A percentile compares a stretch with the other conserved stretches of the same genome.
phyloP scores from a whole-genome alignment of 192 early-diverging fungal genomes.

The Coemansia sp. region DNA sequence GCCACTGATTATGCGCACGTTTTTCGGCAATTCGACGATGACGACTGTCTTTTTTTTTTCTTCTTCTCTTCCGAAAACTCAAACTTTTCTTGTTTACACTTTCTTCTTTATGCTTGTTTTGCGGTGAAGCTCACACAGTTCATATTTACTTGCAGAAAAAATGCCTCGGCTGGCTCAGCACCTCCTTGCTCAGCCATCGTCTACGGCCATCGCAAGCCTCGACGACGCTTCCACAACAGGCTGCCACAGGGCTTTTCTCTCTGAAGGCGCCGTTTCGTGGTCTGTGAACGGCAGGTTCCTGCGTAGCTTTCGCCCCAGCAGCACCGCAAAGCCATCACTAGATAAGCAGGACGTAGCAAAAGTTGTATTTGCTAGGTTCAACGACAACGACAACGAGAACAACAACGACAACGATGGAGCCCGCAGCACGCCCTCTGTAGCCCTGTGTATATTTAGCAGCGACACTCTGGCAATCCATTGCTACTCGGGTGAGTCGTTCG shows the following conservation, averaged over 20 bases:
- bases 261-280: slow-evolving; percentile 22
- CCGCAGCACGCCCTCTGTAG: slow-evolving; percentile 10
- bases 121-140: not conserved
- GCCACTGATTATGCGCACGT: too few species aligned
- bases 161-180: not conserved
- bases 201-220: slow-evolving; percentile 19
- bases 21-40: too few species aligned
- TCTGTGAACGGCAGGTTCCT: slow-evolving; percentile 27
- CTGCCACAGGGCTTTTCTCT: slow-evolving; percentile 25
- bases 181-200: not conserved
- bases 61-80: too few species aligned
- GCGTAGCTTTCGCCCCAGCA: slow-evolving; percentile 29
- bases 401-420: not conserved
- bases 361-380: slow-evolving; percentile 36
- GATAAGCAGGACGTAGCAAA: slow-evolving; percentile 6
- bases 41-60: too few species aligned
- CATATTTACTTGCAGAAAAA: not conserved
- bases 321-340: not conserved
- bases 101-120: not conserved
- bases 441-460: slow-evolving; percentile 40
- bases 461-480: slow-evolving; percentile 40
- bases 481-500: slow-evolving; percentile 33
- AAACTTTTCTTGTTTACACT: not conserved
- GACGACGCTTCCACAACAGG: slow-evolving; percentile 21
- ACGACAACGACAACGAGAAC: slow-evolving; percentile 1